phyloP scores from a whole-genome alignment of 139 green algal species.

The Dunaliella primolecta region DNA sequence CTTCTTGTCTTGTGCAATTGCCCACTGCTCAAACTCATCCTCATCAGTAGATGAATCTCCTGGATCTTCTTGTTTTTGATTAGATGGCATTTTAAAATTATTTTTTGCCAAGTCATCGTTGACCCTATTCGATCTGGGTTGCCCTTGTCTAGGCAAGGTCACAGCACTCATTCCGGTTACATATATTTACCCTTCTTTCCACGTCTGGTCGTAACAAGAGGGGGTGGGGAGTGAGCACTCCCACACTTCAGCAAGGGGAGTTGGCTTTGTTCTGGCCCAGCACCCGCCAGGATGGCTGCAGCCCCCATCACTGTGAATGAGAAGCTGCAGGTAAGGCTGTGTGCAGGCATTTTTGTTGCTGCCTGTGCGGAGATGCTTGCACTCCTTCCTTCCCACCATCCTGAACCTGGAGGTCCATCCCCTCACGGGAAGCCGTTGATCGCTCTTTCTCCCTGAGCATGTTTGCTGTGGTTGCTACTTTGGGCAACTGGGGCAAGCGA shows the following conservation, averaged over 20 bases:
- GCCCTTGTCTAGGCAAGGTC: background rate
- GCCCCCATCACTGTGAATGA: slow-evolving; percentile 49
- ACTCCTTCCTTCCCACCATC: no score
- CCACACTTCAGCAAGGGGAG: background rate
- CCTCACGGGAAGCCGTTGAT: no score
- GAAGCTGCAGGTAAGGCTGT: slow-evolving; percentile 43
- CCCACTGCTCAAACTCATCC: background rate
- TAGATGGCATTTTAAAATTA: background rate
- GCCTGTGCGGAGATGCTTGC: background rate
- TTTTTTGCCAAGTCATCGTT: background rate
- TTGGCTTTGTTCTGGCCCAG: no score
- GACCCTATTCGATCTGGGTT: background rate
- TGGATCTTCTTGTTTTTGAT: background rate
- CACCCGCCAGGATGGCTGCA: background rate
- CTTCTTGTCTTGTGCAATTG: background rate
- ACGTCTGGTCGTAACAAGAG: background rate
- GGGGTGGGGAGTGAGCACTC: background rate
- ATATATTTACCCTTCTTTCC: background rate
- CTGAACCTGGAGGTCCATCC: no score
- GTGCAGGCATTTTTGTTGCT: slow-evolving; percentile 4
- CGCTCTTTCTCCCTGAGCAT: no score
- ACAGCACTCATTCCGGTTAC: background rate
- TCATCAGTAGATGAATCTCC: background rate
- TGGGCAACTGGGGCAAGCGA: no score
- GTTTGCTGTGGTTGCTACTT: no score